phyloP scores from a whole-genome alignment of 1,139 yeast genomes.

The Zygosaccharomyces sapae region DNA sequence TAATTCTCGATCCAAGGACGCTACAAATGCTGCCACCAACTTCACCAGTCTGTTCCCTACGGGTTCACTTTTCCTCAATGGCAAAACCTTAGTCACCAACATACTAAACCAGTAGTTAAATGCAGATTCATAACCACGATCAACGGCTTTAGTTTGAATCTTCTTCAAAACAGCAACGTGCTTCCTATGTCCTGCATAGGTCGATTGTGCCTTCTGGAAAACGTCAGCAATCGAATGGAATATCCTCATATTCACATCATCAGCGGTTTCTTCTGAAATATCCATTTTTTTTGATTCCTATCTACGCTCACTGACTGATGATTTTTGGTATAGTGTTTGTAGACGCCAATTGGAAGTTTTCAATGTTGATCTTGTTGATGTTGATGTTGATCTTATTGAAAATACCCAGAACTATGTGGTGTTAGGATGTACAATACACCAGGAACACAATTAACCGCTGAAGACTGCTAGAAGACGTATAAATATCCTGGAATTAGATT shows the following conservation, averaged over 20 bases:
- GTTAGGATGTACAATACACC: background rate
- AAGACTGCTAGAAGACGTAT: background rate
- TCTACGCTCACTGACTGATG: background rate
- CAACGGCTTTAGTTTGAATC: constrained; percentile 54
- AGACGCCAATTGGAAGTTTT: background rate
- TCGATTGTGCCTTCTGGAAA: constrained; percentile 74
- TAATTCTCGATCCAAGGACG: constrained; percentile 30
- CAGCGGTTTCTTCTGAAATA: constrained; percentile 10
- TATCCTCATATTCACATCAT: constrained; percentile 36
- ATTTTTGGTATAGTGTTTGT: background rate
- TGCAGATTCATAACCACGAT: constrained; percentile 49
- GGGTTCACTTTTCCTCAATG: constrained; percentile 64
- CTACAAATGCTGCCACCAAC: constrained; percentile 64
- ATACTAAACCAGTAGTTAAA: constrained; percentile 60
- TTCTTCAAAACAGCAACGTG: constrained; percentile 60
- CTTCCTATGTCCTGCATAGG: constrained; percentile 73
- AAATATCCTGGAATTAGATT: no score
- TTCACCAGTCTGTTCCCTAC: constrained; percentile 77
- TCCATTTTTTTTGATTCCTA: background rate
- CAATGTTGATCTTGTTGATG: background rate
- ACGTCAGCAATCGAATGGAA: constrained; percentile 55
- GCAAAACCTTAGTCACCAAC: constrained; percentile 59
- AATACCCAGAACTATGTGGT: background rate
- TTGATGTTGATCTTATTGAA: background rate
- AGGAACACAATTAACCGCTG: background rate